Evolutionary conservation across 441 rosid genomes (phyloP).

Genomic region (Dalechampia spathulata): DNA sequence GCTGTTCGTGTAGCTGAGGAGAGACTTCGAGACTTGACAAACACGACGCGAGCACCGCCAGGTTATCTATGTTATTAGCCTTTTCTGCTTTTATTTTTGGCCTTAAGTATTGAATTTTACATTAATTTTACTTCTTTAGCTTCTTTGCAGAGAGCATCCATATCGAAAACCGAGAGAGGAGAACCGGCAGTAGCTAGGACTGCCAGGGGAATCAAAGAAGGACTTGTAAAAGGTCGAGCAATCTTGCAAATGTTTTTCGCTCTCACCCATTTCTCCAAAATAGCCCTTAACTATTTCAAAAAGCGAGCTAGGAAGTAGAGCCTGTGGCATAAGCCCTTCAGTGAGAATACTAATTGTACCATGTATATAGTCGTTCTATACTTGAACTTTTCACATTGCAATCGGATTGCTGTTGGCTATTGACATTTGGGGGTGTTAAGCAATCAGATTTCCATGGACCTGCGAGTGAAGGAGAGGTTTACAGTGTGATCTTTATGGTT

Average conservation of each 20-base stretch:
- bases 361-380: neutral
- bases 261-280: constrained; percentile 38
- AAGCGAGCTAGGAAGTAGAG: constrained; percentile 38
- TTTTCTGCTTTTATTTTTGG: too few relatives aligned
- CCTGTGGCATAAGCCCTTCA: neutral
- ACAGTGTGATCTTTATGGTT: too few relatives aligned
- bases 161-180: constrained; percentile 26
- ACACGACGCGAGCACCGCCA: constrained; percentile 30
- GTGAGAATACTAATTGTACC: constrained; percentile 10
- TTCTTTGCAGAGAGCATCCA: constrained; percentile 51
- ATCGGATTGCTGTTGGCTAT: constrained; percentile 2
- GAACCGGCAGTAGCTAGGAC: constrained; percentile 53
- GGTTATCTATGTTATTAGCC: constrained; percentile 38
- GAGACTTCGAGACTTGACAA: constrained; percentile 51
- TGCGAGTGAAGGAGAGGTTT: neutral
- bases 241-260: constrained; percentile 43
- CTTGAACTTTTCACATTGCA: constrained; percentile 1
- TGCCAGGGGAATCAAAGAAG: constrained; percentile 51
- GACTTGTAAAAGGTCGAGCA: constrained; percentile 62
- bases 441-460: neutral
- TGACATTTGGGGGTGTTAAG: neutral
- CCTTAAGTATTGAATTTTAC: constrained; percentile 24
- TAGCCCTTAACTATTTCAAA: constrained; percentile 38
- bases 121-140: constrained; percentile 61
- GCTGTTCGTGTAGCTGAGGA: constrained; percentile 85